Evolutionary conservation across 192 early-diverging fungal species (phyloP), one percentile per base, ranked within the genome.

Genomic region (Rhizoclosmatium globosum): DNA sequence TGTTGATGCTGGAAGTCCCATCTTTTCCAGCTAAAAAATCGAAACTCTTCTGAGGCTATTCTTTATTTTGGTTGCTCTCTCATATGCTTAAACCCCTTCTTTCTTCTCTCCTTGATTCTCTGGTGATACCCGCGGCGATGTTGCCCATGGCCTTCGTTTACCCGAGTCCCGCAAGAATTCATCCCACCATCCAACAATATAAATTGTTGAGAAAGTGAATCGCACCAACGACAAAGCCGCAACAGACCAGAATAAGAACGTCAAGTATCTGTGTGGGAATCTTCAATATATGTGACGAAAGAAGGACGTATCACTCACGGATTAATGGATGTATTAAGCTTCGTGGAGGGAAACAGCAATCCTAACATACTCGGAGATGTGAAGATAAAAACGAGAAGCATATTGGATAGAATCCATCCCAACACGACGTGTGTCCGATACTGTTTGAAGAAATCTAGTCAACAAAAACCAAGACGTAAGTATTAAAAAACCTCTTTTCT

Each of bases 221-320:
- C 87, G 77, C 46, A 85, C 45, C 19, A 80, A 11, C 3, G 79
- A 65, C 7, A 88, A 68, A 41, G 45, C 39, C 13, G 84, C 83
- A 1, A 88, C 81, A 46, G 78, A 74, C 82, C 93, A 97, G 79
- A 97, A 95, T 72, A 96, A 62, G 0, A 95, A 92, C 70, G 89
- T 89, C 62, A 95, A 82, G 64, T 94, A 94, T 39, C 74, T 76
- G 67, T 47, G 23, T 17, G 7, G 39, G 43, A 68, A 81, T 81
- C 68, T 79, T 80, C 47, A 82, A 38, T 41, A 81, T 84, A 1
- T 58, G 19, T 47, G 78, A 59, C 74, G 80, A 80, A 31, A 81
- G 83, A 78, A 82, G 81, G 45, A 53, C 50, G 6, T 13, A 7
- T 17, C 39, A 84, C 71, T 79, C 82, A 88, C 56, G 87, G 87